Base-by-base conservation (phyloP, 352 stramenopile genomes). In the Phytophthora tentaculata region DNA sequence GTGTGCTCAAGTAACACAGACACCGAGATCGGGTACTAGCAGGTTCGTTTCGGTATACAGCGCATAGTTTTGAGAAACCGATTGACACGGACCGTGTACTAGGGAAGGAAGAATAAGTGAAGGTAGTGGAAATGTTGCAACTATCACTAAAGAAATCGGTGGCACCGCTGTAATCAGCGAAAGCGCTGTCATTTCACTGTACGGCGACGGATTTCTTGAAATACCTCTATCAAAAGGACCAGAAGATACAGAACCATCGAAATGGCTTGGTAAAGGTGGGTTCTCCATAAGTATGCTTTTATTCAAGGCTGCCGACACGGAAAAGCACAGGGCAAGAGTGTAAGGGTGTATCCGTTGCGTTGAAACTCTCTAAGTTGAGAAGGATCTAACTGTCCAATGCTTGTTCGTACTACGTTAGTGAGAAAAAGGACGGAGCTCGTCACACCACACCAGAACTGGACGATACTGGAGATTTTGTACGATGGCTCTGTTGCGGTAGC, bases 401-500 rank as follows among this genome's bases (percentile, higher is more conserved):
- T 4, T 12, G 14, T 52, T 32, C 41, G 41, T 23, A 20, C 14
- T 20, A 4, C 17, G 4, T 12, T 20, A 50, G 44, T 28, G 44
- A 50, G 9, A 28, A 20, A 4, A n/a, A n/a, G n/a, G 44, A 28
- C 20, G 44, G 44, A 50, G 44, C 20, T 17, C 44, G 81, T 0
- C 83, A 91, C 10, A 63, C 76, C 23, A 70, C 71, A 23, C 81
- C 81, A 0, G 81, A 89, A 50, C 57, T 91, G 1, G 82, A 89
- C 48, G 80, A 91, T 16, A 53, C 67, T 1, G 81, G 83, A 1
- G 78, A 80, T 17, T 91, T 91, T 61, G 70, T 90, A 3, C 69
- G 83, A 0, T 91, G 81, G 83, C 72, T 76, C 8, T 90, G 83
- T 56, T 91, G 83, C 22, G 83, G 81, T 12, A 84, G 74, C 61